Evolutionary conservation across 2,329 filamentous ascomycete species (phyloP).

Genomic region (Blumeria hordei): DNA sequence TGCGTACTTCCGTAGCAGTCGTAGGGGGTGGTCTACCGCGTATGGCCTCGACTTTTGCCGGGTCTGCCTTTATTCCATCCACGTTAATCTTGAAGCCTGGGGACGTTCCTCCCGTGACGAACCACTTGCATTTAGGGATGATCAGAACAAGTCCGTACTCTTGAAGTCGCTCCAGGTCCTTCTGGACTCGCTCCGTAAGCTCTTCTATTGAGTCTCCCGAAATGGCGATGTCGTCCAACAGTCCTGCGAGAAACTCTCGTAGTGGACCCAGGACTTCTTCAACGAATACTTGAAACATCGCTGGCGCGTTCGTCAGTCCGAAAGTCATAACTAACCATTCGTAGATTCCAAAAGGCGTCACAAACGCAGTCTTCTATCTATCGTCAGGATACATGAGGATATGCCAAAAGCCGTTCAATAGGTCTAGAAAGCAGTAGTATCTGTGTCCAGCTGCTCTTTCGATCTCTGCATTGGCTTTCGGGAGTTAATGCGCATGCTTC

Average conservation of each 20-base stretch:
- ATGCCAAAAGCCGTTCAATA: neutral
- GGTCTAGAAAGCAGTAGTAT: neutral
- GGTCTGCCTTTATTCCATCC: no score
- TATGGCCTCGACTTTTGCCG: no score
- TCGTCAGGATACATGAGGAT: neutral
- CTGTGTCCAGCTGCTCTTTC: neutral
- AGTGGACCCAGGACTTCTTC: neutral
- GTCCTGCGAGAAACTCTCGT: neutral
- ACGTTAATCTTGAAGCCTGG: no score
- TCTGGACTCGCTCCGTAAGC: no score
- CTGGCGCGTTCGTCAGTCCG: neutral
- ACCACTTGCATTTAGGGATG: no score
- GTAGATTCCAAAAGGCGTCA: neutral
- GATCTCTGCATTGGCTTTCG: neutral
- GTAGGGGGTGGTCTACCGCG: no score
- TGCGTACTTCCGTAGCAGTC: no score
- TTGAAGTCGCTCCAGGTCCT: no score
- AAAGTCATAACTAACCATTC: neutral
- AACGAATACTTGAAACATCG: neutral
- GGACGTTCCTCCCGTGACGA: no score
- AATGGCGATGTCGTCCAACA: neutral
- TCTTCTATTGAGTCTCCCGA: neutral
- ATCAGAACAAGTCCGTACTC: no score
- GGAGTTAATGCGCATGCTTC: neutral
- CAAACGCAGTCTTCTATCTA: neutral